Percentiles rank a stretch among this genome's conserved stretches.
These are phyloP conservation scores for Scleromitrula shiraiana DNA, from an alignment of 2,329 filamentous ascomycete species.

Conservation along the genomic window DNA sequence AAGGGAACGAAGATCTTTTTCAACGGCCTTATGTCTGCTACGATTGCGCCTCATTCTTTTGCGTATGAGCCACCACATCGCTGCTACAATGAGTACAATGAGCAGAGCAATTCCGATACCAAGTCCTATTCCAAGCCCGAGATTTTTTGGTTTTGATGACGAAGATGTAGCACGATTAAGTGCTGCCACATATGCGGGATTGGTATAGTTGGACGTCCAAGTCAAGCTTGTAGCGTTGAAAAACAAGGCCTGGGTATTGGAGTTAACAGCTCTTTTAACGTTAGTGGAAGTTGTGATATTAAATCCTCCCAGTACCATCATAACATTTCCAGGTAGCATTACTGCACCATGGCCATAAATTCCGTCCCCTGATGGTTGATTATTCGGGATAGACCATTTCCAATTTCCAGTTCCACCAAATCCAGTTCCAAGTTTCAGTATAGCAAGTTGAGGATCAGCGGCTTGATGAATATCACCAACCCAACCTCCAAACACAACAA, in stretches of 20 bases:
- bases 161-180: conserved; percentile 15
- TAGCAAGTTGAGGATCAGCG: conserved; percentile 71
- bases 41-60: conserved; percentile 34
- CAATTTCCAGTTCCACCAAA: conserved; percentile 65
- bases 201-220: conserved; percentile 50
- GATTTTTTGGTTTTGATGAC: conserved; percentile 31
- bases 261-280: conserved; percentile 35
- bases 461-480: conserved; percentile 71
- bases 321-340: conserved; percentile 57
- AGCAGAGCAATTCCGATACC: conserved; percentile 53
- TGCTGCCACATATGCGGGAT: conserved; percentile 31
- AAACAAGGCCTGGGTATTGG: conserved; percentile 34
- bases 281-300: conserved; percentile 34
- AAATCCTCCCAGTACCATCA: conserved; percentile 60
- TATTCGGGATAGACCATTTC: conserved; percentile 57
- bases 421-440: conserved; percentile 67
- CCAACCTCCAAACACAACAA: conserved; percentile 86
- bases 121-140: conserved; percentile 57
- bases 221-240: conserved; percentile 53
- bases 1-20: conserved; percentile 46
- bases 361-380: conserved; percentile 37
- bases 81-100: conserved; percentile 38
- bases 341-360: conserved; percentile 58
- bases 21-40: conserved; percentile 35
- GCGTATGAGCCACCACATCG: conserved; percentile 40